A percentile compares a stretch with the other conserved stretches of the same genome.
These are phyloP conservation scores for Aspergillus japonicus DNA, from an alignment of 2,329 filamentous ascomycete species.

Conservation along the genomic window DNA sequence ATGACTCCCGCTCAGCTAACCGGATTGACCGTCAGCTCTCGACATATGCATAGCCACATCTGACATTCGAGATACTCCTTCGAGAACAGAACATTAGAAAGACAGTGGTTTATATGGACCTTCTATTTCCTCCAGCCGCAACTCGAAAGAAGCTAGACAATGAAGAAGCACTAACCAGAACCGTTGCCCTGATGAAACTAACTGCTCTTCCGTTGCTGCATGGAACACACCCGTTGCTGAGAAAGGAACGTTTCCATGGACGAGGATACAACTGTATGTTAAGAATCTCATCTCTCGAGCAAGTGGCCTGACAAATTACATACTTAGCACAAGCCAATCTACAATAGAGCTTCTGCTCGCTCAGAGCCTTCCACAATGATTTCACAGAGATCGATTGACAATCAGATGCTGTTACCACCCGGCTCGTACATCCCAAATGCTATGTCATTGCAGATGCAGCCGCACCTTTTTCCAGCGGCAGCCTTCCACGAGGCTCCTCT, in stretches of 20 bases:
- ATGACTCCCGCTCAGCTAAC: conserved; percentile 10
- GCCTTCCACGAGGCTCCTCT: not conserved
- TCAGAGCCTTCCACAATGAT: conserved; percentile 1
- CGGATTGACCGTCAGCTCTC: conserved; percentile 14
- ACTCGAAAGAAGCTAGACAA: not conserved
- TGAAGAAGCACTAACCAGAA: conserved; percentile 1
- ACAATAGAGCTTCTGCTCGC: not conserved
- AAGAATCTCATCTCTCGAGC: not conserved
- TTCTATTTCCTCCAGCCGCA: conserved; percentile 2
- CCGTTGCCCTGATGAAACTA: not conserved
- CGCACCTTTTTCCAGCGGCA: not conserved
- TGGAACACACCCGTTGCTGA: not conserved
- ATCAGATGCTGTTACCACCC: not conserved
- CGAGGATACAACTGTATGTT: not conserved
- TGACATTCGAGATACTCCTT: conserved; percentile 13
- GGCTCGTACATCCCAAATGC: not conserved
- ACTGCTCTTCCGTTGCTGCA: not conserved
- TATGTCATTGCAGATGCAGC: conserved; percentile 4
- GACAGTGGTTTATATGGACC: not conserved
- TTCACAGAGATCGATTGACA: not conserved
- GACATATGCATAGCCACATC: conserved; percentile 22
- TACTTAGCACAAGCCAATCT: not conserved
- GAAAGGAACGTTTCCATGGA: not conserved
- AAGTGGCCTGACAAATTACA: not conserved
- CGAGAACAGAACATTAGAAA: conserved; percentile 2